Conservation (phyloP, 495 filamentous ascomycete genomes). For the Tuber magnatum region DNA sequence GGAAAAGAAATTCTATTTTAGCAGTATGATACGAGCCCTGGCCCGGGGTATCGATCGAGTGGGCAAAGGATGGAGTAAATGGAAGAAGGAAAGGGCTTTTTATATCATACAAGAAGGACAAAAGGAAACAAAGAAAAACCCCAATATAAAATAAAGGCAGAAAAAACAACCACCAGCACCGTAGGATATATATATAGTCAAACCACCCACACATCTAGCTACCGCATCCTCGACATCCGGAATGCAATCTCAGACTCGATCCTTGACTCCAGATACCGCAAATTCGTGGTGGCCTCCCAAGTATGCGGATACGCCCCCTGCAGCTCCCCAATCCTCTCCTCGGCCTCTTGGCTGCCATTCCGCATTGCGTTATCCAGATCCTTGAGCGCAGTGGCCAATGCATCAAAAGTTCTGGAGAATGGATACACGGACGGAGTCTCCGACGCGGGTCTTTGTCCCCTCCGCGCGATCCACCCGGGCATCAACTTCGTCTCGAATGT, state of each 20-base stretch:
- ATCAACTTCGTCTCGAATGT: slow-evolving; percentile 37
- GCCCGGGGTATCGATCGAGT: neutral
- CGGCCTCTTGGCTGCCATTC: slow-evolving; percentile 26
- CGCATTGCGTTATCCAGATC: slow-evolving; percentile 18
- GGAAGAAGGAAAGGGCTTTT: neutral
- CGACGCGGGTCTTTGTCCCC: slow-evolving; percentile 11
- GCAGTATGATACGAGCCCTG: neutral
- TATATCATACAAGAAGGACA: neutral
- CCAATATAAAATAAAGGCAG: too few relatives aligned
- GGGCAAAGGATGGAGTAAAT: neutral
- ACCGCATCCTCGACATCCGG: slow-evolving; percentile 6
- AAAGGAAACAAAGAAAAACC: neutral
- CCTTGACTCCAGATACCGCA: slow-evolving; percentile 30
- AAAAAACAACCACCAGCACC: neutral
- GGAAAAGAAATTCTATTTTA: neutral
- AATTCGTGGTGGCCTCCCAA: slow-evolving; percentile 25
- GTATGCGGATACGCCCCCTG: slow-evolving; percentile 31
- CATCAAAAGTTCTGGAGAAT: slow-evolving; percentile 37
- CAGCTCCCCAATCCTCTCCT: slow-evolving; percentile 14
- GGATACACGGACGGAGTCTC: slow-evolving; percentile 28
- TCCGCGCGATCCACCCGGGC: slow-evolving; percentile 26
- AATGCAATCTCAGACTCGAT: slow-evolving; percentile 33
- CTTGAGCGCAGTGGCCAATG: slow-evolving; percentile 23
- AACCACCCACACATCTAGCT: neutral
- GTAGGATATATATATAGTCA: neutral